phyloP scores from a whole-genome alignment of 23 red algal species.

The Gracilariopsis chorda region DNA sequence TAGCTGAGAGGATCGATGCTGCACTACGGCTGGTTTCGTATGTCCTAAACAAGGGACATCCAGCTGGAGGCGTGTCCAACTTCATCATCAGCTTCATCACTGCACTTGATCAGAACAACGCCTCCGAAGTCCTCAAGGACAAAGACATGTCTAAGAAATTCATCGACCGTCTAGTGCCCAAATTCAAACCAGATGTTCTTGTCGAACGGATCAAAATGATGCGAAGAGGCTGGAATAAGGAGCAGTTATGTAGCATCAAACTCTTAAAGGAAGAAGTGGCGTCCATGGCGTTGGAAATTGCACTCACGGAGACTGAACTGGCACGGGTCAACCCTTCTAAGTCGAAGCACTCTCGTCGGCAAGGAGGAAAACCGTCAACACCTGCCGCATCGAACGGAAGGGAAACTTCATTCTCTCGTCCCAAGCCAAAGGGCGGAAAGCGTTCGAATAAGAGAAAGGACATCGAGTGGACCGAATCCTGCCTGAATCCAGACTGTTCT shows the following conservation, averaged over 20 bases:
- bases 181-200: neutral
- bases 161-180: too few relatives aligned
- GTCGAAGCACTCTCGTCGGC: neutral
- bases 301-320: neutral
- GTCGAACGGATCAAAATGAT: neutral
- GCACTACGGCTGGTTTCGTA: neutral
- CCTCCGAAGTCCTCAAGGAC: neutral
- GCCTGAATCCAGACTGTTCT: neutral
- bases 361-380: neutral
- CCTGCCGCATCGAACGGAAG: neutral
- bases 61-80: neutral
- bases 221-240: neutral
- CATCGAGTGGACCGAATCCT: neutral
- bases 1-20: neutral
- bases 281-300: neutral
- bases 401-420: neutral
- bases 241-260: constrained; percentile 20
- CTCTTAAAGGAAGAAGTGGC: neutral
- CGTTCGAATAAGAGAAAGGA: neutral
- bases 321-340: neutral
- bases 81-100: neutral
- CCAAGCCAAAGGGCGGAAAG: neutral
- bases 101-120: neutral
- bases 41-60: neutral
- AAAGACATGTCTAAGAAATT: too few relatives aligned